Percentiles rank a stretch among this genome's conserved stretches.
Evolutionary conservation across 148 eudicot genomes (phyloP).

Genomic region (Amaranthus cruentus): DNA sequence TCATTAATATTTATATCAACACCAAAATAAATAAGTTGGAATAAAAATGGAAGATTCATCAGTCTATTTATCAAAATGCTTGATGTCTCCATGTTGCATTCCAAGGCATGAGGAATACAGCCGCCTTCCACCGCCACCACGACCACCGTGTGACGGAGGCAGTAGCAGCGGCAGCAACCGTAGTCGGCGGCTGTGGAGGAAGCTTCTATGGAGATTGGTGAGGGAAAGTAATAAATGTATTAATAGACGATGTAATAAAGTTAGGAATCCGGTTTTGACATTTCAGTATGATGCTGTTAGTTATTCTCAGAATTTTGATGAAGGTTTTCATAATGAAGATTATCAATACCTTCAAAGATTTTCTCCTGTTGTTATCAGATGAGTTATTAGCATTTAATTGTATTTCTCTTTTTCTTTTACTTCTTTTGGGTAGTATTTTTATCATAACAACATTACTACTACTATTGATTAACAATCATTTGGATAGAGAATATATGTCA

Average conservation of each 20-base stretch:
- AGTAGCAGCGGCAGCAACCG: conserved; percentile 18
- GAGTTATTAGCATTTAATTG: background rate
- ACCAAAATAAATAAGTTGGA: background rate
- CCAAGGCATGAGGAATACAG: conserved; percentile 57
- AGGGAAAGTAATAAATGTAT: conserved; percentile 48
- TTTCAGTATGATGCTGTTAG: conserved; percentile 71
- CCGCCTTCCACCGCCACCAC: conserved; percentile 31
- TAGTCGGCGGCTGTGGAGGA: conserved; percentile 41
- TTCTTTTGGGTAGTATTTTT: background rate
- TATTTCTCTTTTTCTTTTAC: background rate
- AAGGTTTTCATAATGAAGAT: conserved; percentile 55
- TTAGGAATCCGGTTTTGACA: conserved; percentile 23
- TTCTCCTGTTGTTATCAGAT: conserved; percentile 26
- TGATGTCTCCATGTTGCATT: conserved; percentile 62
- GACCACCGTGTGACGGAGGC: background rate
- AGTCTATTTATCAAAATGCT: conserved; percentile 46
- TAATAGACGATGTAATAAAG: conserved; percentile 22
- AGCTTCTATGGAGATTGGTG: conserved; percentile 43
- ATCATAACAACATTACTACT: no score
- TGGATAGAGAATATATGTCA: no score
- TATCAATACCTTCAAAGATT: conserved; percentile 18
- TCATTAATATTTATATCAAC: background rate
- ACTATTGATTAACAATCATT: no score
- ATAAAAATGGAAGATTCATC: conserved; percentile 24
- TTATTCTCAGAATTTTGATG: conserved; percentile 79